phyloP scores from a whole-genome alignment of 805 yeast species.

The Myxozyma neglecta region DNA sequence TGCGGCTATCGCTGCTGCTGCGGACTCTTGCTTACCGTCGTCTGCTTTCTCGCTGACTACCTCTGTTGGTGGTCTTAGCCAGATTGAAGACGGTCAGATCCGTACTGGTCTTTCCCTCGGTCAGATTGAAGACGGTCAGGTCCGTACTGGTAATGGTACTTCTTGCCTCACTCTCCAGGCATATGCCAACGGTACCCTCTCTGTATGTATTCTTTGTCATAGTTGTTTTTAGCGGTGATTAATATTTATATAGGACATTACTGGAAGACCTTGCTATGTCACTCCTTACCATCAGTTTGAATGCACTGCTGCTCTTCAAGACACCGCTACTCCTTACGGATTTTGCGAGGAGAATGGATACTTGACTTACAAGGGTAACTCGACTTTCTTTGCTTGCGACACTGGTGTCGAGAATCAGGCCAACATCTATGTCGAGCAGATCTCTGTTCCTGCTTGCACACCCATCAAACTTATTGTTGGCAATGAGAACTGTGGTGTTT shows the following conservation, averaged over 20 bases:
- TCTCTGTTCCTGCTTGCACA: slow-evolving; percentile 27
- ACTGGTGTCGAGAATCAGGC: slow-evolving; percentile 27
- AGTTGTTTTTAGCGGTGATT: not conserved
- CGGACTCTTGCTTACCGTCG: slow-evolving; percentile 16
- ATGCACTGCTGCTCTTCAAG: slow-evolving; percentile 31
- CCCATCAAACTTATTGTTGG: slow-evolving; percentile 21
- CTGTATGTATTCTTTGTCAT: slow-evolving; percentile 9
- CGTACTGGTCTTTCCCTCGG: slow-evolving; percentile 27
- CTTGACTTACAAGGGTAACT: slow-evolving; percentile 26
- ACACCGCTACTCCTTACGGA: slow-evolving; percentile 28
- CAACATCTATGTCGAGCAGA: slow-evolving; percentile 28
- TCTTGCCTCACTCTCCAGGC: slow-evolving; percentile 23
- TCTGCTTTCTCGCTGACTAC: slow-evolving; percentile 20
- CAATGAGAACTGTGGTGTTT: slow-evolving; percentile 16
- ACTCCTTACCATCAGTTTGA: slow-evolving; percentile 33
- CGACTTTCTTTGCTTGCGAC: slow-evolving; percentile 32
- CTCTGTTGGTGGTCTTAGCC: slow-evolving; percentile 20
- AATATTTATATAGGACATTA: slow-evolving; percentile 16
- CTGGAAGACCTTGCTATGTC: slow-evolving; percentile 31
- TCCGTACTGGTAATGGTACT: slow-evolving; percentile 27
- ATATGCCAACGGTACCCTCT: slow-evolving; percentile 24
- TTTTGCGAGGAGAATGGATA: slow-evolving; percentile 21
- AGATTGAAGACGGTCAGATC: slow-evolving; percentile 30
- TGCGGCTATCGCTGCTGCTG: slow-evolving; percentile 13
- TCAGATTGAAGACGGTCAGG: slow-evolving; percentile 31